Conservation (phyloP, 164 flowering plant genomes). For the grape (Vitis vinifera) region DNA sequence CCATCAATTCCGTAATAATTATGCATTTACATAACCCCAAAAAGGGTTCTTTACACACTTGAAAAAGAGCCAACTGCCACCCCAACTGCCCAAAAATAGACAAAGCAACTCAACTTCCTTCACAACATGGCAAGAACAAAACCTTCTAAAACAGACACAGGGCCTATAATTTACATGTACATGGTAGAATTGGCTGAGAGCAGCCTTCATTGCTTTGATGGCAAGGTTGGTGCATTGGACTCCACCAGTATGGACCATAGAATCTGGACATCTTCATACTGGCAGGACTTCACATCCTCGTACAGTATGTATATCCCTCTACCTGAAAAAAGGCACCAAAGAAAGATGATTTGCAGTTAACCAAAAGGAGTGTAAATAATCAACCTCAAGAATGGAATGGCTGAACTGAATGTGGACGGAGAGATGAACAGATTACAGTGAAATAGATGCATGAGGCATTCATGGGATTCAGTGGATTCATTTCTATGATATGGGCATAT, state of each 20-base stretch:
- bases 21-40: too few species aligned
- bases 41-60: too few species aligned
- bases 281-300: slow-evolving; percentile 47
- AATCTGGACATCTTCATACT: slow-evolving; percentile 41
- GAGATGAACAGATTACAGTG: too few species aligned
- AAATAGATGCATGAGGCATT: too few species aligned
- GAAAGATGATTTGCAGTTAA: background rate
- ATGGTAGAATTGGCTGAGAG: too few species aligned
- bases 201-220: slow-evolving; percentile 8
- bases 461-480: too few species aligned
- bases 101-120: background rate
- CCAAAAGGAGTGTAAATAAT: too few species aligned
- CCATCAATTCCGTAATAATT: too few species aligned
- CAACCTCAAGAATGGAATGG: too few species aligned
- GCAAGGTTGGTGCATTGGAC: slow-evolving; percentile 16
- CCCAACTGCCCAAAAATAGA: background rate
- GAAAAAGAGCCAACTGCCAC: background rate
- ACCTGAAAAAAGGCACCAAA: slow-evolving; percentile 21
- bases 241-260: slow-evolving; percentile 42
- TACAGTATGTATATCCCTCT: slow-evolving; percentile 37
- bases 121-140: too few species aligned
- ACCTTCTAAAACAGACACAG: background rate
- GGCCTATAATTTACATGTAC: too few species aligned
- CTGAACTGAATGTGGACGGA: too few species aligned
- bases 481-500: background rate